These are phyloP conservation scores for Mucor circinelloides DNA, from an alignment of 371 early-diverging fungal species.

Conservation along the genomic window DNA sequence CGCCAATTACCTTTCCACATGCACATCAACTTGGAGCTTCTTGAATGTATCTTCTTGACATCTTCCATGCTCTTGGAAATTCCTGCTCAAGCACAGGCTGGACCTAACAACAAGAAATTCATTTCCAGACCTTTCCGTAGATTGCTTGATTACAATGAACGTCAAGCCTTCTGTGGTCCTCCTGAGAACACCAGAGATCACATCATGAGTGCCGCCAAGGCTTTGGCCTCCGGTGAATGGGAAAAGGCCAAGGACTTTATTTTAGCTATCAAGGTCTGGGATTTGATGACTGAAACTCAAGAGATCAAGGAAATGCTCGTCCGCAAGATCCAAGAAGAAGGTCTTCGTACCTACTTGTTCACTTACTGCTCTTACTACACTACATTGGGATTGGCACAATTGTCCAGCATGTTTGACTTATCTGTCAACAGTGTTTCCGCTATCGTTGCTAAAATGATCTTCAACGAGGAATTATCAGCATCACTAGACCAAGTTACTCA, in stretches of 20 bases:
- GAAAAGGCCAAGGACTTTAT: conserved; percentile 83
- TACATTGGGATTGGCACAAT: conserved; percentile 79
- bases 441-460: conserved; percentile 92
- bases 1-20: conserved; percentile 98
- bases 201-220: conserved; percentile 96
- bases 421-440: conserved; percentile 66
- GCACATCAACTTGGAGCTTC: conserved; percentile 97
- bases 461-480: conserved; percentile 86
- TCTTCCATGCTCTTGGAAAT: conserved; percentile 97
- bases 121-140: conserved; percentile 93
- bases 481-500: conserved; percentile 81
- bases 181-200: conserved; percentile 98
- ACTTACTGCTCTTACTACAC: conserved; percentile 88
- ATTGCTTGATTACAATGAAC: conserved; percentile 92
- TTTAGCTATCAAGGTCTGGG: conserved; percentile 94
- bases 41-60: conserved; percentile 95
- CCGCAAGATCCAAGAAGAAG: conserved; percentile 92
- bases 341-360: conserved; percentile 94
- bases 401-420: conserved; percentile 87
- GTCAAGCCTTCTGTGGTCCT: conserved; percentile 94
- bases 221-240: conserved; percentile 94
- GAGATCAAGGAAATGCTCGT: conserved; percentile 88
- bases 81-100: conserved; percentile 91
- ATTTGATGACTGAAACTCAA: conserved; percentile 79
- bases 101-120: conserved; percentile 78